A percentile compares a stretch with the other conserved stretches of the same genome.
Conservation (phyloP, 176 grass and related monocot genomes). For the Tillandsia leiboldiana region DNA sequence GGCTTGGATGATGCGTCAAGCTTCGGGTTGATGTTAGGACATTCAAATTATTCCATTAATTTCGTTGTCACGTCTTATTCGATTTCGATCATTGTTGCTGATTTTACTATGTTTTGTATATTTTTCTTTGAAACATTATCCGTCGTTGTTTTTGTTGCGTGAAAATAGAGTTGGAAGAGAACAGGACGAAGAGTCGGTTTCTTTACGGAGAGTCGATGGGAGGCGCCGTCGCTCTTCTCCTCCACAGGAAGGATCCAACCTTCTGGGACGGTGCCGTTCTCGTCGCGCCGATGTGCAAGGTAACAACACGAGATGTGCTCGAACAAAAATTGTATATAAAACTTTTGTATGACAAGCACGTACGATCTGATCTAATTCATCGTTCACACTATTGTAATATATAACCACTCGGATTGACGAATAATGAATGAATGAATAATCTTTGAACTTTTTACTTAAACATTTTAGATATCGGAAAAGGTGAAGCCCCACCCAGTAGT, state of each 20-base stretch:
- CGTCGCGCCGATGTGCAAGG: conserved; percentile 91
- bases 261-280: conserved; percentile 88
- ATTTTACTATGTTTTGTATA: neutral
- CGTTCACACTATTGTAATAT: no score
- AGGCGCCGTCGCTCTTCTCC: conserved; percentile 50
- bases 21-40: no score
- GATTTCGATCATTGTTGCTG: no score
- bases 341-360: no score
- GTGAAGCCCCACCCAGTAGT: conserved; percentile 72
- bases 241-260: conserved; percentile 63
- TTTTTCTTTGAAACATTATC: neutral
- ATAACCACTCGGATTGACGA: no score
- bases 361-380: no score
- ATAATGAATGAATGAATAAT: no score
- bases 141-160: neutral
- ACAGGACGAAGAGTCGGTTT: conserved; percentile 64
- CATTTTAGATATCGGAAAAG: conserved; percentile 68
- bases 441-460: no score
- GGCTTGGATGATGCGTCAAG: no score
- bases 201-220: conserved; percentile 96
- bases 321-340: no score
- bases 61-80: no score
- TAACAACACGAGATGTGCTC: conserved; percentile 2
- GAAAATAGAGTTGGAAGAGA: conserved; percentile 36
- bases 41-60: no score